Percentiles rank a stretch among this genome's conserved stretches.
These are phyloP conservation scores for Trichoderma aggressivum DNA, from an alignment of 2,329 filamentous ascomycete species.

Conservation along the genomic window DNA sequence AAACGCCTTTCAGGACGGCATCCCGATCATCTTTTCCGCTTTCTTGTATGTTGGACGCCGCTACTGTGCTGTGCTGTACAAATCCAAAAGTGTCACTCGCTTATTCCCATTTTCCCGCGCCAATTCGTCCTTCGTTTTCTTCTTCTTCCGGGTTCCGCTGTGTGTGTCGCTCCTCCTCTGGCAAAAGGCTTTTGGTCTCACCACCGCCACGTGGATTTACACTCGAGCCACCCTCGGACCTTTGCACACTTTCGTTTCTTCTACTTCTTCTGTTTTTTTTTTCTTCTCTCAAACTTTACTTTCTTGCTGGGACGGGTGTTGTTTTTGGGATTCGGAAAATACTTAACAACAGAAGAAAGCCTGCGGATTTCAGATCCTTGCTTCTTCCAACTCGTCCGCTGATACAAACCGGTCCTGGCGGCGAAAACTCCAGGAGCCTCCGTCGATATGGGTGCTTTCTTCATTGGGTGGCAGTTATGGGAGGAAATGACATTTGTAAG, in stretches of 20 bases:
- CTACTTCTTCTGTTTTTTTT: neutral
- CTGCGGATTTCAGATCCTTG: neutral
- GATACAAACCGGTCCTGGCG: neutral
- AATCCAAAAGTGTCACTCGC: neutral
- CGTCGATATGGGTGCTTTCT: conserved; percentile 49
- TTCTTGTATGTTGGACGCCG: neutral
- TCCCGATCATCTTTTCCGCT: neutral
- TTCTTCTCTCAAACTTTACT: neutral
- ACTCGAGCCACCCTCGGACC: conserved; percentile 12
- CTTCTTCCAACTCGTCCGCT: neutral
- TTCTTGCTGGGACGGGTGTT: neutral
- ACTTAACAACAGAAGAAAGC: neutral
- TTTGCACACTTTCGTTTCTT: neutral
- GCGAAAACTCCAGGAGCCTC: neutral
- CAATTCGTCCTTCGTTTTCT: neutral
- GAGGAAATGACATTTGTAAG: conserved; percentile 87
- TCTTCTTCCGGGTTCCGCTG: neutral
- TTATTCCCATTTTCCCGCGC: neutral
- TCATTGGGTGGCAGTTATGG: conserved; percentile 73
- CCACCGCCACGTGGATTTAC: conserved; percentile 16
- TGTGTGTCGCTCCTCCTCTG: conserved; percentile 13
- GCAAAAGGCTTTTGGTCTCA: neutral
- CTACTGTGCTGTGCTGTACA: neutral
- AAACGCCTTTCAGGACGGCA: neutral
- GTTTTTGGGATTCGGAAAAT: neutral